Conservation (phyloP, 2,329 filamentous ascomycete species). For the Aspergillus sp. region DNA sequence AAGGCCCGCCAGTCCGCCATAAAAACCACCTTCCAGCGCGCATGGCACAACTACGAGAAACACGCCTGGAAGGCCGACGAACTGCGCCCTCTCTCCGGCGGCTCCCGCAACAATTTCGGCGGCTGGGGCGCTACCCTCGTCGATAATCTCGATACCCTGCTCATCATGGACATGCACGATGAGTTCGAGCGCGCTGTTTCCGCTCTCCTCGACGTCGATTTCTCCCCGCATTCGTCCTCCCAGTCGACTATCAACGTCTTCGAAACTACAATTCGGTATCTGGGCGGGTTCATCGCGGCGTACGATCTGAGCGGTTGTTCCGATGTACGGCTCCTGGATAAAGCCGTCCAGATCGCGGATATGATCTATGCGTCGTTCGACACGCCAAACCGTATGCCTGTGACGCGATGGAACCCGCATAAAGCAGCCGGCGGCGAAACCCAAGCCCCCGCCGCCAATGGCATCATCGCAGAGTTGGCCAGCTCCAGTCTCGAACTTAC, state of each 20-base stretch:
- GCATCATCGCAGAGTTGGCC: slow-evolving; percentile 65
- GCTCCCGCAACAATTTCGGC: slow-evolving; percentile 77
- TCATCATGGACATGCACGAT: slow-evolving; percentile 73
- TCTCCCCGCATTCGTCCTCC: slow-evolving; percentile 56
- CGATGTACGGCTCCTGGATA: slow-evolving; percentile 67
- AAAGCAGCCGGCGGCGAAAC: slow-evolving; percentile 50
- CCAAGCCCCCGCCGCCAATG: background rate
- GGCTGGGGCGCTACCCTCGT: slow-evolving; percentile 84
- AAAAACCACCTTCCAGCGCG: slow-evolving; percentile 68
- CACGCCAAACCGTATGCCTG: slow-evolving; percentile 86
- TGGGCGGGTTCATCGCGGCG: slow-evolving; percentile 77
- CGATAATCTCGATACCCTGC: slow-evolving; percentile 74
- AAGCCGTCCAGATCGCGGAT: slow-evolving; percentile 75
- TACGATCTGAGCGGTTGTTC: slow-evolving; percentile 74
- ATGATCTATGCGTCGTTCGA: slow-evolving; percentile 77
- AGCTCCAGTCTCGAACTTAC: slow-evolving; percentile 86
- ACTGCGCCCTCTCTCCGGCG: slow-evolving; percentile 67
- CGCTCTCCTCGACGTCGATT: slow-evolving; percentile 71
- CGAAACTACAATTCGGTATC: slow-evolving; percentile 83
- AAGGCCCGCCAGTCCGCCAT: slow-evolving; percentile 43
- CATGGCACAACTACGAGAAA: slow-evolving; percentile 76
- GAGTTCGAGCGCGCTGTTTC: slow-evolving; percentile 75
- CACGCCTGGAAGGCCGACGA: slow-evolving; percentile 84
- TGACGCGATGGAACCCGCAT: slow-evolving; percentile 69
- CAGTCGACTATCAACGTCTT: slow-evolving; percentile 71